Evolutionary conservation across 2,329 filamentous ascomycete species (phyloP), one percentile per base, ranked within the genome.

Genomic region (Cytospora schulzeri): DNA sequence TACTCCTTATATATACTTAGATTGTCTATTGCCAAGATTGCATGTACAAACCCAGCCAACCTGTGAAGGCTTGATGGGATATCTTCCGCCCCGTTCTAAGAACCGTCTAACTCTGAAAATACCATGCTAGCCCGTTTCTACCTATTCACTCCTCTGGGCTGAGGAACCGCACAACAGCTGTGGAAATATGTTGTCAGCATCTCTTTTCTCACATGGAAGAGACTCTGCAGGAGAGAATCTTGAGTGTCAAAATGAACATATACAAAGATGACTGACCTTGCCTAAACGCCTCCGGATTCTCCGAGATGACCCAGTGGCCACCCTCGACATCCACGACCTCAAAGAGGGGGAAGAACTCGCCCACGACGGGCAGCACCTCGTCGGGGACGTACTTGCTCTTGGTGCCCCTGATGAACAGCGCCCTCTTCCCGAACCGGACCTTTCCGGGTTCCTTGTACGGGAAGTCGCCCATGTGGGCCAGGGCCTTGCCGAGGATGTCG

Each of bases 271-370:
- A 74, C 84, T 74, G 74, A 92, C 91, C 88, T 81, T 85, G 79
- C 73, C 88, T 86, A 69, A 96, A 96, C 12, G 82, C 88, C 72
- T 92, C 87, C 0, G 92, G 92, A 70, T 92, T 89, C 80, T 96
- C 92, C n/a, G 91, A 92, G 67, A 94, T 93, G 6, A 96, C 80
- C 92, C 92, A 96, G 75, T 96, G 92, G 0, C 92, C 92, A 11
- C 88, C 85, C 45, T 95, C 88, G 35, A 96, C 79, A 76, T 94
- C 90, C 57, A 82, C 85, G 33, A 95, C 72, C 73, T 86, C 79
- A 72, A 95, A 96, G 28, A 82, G 81, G 14, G 92, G 92, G 73
- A 96, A 96, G 77, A 96, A 95, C 68, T 87, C 83, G 3, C 91
- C 91, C 70, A 95, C 89, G 22, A 90, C 78, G n/a, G 91, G 91